These are phyloP conservation scores for Ogataea parapolymorpha DNA, from an alignment of 805 yeast species.

Conservation along the genomic window DNA sequence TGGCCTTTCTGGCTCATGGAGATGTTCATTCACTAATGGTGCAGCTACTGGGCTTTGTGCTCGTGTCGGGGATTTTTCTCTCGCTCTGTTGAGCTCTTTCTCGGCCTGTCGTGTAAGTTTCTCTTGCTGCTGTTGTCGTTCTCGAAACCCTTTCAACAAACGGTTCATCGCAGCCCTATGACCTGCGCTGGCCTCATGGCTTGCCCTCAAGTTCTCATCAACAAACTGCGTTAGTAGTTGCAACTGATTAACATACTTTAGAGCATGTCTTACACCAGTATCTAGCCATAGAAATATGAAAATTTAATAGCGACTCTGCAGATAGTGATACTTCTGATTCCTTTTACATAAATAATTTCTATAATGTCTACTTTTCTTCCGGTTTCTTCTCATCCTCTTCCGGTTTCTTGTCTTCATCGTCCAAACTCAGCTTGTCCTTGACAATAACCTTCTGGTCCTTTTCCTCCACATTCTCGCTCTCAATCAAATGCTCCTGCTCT, in stretches of 20 bases:
- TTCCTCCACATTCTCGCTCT: slow-evolving; percentile 87
- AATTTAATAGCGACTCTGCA: neutral
- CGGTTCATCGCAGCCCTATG: slow-evolving; percentile 28
- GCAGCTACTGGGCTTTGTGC: neutral
- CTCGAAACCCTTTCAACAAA: slow-evolving; percentile 27
- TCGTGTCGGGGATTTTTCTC: neutral
- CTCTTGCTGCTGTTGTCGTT: slow-evolving; percentile 22
- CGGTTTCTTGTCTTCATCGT: slow-evolving; percentile 36
- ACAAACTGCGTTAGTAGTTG: slow-evolving; percentile 32
- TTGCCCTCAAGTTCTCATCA: slow-evolving; percentile 32
- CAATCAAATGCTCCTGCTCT: slow-evolving; percentile 79
- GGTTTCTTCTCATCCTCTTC: neutral
- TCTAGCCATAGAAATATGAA: slow-evolving; percentile 23
- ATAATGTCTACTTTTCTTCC: neutral
- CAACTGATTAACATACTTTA: slow-evolving; percentile 25
- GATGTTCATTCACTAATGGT: neutral
- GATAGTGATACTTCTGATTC: neutral
- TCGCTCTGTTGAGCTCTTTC: slow-evolving; percentile 12
- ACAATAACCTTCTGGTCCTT: slow-evolving; percentile 55
- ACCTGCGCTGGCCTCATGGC: slow-evolving; percentile 34
- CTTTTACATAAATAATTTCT: neutral
- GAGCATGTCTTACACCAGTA: slow-evolving; percentile 39
- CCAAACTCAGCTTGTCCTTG: slow-evolving; percentile 59
- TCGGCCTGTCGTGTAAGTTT: slow-evolving; percentile 16
- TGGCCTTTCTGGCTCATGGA: too few relatives aligned